Evolutionary conservation across 2,329 filamentous ascomycete species (phyloP).

Genomic region (Phoma sp.): DNA sequence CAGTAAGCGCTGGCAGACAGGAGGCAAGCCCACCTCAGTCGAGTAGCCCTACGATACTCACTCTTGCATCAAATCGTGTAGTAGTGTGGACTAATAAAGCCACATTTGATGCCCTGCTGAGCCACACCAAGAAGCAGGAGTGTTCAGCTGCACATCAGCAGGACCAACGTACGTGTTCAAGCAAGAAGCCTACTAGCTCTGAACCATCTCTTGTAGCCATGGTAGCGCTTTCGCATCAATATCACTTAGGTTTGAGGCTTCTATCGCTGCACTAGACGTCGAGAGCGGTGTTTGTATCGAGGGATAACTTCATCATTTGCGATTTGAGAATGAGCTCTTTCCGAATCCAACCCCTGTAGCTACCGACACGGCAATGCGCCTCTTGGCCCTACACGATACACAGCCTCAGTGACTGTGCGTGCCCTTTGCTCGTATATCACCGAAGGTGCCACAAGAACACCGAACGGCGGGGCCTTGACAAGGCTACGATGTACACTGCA

Average conservation of each 20-base stretch:
- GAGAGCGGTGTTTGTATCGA: background rate
- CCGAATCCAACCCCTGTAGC: background rate
- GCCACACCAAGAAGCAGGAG: background rate
- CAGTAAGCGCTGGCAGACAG: background rate
- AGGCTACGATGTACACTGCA: background rate
- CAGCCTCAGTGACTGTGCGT: background rate
- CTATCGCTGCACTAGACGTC: background rate
- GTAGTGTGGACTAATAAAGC: background rate
- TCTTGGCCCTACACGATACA: background rate
- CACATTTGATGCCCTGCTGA: background rate
- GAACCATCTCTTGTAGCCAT: background rate
- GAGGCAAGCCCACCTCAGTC: background rate
- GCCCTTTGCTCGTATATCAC: background rate
- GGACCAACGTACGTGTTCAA: background rate
- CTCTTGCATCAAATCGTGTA: background rate
- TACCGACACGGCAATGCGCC: background rate
- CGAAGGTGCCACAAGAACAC: conserved; percentile 1
- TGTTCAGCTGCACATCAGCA: background rate
- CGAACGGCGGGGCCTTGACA: background rate
- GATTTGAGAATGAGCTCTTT: background rate
- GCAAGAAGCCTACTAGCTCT: background rate
- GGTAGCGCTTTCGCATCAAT: background rate
- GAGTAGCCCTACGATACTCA: background rate
- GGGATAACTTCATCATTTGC: background rate
- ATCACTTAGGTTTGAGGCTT: background rate